phyloP scores from a whole-genome alignment of 345 rosid genomes.

The Psidium guajava region DNA sequence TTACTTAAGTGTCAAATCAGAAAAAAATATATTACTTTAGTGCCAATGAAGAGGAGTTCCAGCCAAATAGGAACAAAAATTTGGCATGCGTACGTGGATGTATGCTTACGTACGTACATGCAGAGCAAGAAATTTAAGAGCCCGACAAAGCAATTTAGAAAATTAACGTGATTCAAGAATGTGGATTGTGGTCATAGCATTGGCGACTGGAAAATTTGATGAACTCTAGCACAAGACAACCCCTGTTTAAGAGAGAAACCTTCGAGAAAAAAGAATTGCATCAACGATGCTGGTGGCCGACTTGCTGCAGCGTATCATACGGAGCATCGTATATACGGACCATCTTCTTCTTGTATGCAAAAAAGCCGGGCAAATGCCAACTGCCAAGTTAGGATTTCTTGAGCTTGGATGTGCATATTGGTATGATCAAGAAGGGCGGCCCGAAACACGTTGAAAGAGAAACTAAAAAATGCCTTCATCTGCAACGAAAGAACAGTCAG shows the following conservation, averaged over 20 bases:
- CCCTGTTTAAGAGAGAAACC: not conserved
- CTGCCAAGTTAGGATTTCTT: not conserved
- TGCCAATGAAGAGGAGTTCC: no score
- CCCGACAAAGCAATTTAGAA: not conserved
- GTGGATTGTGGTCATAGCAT: not conserved
- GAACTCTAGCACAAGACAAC: not conserved
- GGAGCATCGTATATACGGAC: not conserved
- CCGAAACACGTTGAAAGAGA: not conserved
- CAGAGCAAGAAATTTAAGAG: not conserved
- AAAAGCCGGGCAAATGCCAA: not conserved
- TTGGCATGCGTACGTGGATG: no score
- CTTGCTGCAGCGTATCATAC: not conserved
- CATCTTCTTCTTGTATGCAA: not conserved
- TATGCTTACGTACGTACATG: no score
- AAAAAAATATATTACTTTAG: no score
- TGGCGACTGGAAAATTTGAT: not conserved
- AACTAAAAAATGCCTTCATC: constrained; percentile 20
- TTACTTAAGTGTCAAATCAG: no score
- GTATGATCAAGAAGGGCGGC: not conserved
- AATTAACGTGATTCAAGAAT: not conserved
- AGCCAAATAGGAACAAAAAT: no score
- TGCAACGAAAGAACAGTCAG: constrained; percentile 3
- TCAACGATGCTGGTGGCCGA: not conserved
- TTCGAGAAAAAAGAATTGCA: not conserved
- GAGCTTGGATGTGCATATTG: not conserved